These are phyloP conservation scores for Cyclotella kingstonii DNA, from an alignment of 108 stramenopile species.

Conservation along the genomic window DNA sequence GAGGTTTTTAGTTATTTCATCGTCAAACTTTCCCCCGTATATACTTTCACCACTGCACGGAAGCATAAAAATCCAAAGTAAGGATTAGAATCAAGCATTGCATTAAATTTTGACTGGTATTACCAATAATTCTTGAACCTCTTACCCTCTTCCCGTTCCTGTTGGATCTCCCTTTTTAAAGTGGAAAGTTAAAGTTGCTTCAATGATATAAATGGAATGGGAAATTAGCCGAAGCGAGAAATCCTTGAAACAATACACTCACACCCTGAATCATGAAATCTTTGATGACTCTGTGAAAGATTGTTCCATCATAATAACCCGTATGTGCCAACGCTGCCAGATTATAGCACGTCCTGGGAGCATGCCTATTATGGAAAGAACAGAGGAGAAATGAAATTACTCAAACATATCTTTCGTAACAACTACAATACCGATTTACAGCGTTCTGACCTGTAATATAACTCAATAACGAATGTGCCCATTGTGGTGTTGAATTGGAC, in stretches of 20 bases:
- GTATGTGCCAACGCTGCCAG: slow-evolving; percentile 81
- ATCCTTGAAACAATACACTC: too few species aligned
- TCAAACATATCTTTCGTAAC: too few species aligned
- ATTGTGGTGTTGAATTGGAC: slow-evolving; percentile 78
- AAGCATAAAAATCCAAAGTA: too few species aligned
- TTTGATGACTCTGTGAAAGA: slow-evolving; percentile 92
- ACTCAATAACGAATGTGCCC: slow-evolving; percentile 75
- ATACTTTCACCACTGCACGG: slow-evolving; percentile 59
- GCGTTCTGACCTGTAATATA: slow-evolving; percentile 68
- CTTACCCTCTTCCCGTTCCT: slow-evolving; percentile 81
- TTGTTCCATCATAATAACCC: slow-evolving; percentile 92
- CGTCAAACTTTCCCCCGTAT: slow-evolving; percentile 90
- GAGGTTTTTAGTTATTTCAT: slow-evolving; percentile 87
- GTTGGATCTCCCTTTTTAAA: slow-evolving; percentile 82
- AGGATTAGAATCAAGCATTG: too few species aligned
- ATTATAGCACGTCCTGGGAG: slow-evolving; percentile 82
- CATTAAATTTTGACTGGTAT: too few species aligned
- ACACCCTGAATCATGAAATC: slow-evolving; percentile 94
- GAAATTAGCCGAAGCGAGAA: too few species aligned
- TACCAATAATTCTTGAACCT: slow-evolving; percentile 6
- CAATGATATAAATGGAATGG: background rate
- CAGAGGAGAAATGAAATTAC: too few species aligned
- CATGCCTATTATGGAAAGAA: too few species aligned
- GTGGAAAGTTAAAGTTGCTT: slow-evolving; percentile 18
- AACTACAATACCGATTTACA: too few species aligned